Conservation (phyloP, 139 green algal genomes). For the Gonium pectorale region DNA sequence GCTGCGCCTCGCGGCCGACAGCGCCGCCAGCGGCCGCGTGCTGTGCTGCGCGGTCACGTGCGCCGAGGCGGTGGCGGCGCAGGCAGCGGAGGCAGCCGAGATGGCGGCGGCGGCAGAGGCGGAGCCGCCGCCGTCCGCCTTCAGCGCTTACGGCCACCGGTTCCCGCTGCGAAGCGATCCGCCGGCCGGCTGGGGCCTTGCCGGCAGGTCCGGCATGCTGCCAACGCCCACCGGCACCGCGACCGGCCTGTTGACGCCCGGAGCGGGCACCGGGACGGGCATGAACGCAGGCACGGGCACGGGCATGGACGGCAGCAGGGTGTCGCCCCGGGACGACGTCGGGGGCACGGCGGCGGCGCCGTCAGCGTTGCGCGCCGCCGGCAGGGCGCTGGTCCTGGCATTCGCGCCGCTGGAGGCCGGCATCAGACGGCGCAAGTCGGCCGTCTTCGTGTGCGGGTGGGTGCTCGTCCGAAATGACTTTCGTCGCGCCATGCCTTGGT, state of each 20-base stretch:
- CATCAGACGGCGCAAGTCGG: neutral
- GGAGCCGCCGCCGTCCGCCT: neutral
- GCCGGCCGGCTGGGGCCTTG: too few species aligned
- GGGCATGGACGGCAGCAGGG: neutral
- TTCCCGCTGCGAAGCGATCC: too few species aligned
- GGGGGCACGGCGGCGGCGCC: neutral
- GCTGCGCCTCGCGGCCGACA: neutral
- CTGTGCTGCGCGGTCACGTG: conserved; percentile 24
- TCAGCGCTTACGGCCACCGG: too few species aligned
- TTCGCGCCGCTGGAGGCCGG: neutral
- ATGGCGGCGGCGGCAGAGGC: neutral
- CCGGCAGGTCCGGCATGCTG: too few species aligned
- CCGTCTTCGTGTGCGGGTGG: conserved; percentile 4
- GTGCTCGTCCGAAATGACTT: too few species aligned
- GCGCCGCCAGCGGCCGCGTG: neutral
- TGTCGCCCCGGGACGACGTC: neutral
- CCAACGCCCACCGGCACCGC: too few species aligned
- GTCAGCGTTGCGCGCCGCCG: neutral
- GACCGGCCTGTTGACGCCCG: too few species aligned
- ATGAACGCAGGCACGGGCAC: neutral
- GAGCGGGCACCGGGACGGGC: too few species aligned
- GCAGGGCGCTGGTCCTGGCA: neutral
- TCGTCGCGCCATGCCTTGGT: too few species aligned
- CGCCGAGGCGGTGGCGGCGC: conserved; percentile 6
- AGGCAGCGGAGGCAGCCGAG: neutral